Conservation (phyloP, 306 rosid genomes). For the Cucumis melo region DNA sequence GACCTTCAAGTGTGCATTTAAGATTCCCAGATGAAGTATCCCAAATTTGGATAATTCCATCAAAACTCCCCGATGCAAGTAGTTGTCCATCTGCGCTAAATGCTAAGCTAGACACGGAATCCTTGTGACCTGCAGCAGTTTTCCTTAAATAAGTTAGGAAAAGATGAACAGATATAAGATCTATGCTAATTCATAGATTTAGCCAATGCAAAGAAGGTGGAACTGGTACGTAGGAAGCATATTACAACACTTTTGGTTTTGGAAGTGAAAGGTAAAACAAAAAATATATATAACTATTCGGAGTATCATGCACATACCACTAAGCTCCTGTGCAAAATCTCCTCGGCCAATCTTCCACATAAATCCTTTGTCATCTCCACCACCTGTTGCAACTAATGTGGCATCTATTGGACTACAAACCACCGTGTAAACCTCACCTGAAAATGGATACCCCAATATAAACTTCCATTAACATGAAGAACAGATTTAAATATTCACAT, state of each 20-base stretch:
- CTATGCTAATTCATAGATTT: background rate
- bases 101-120: constrained; percentile 62
- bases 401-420: constrained; percentile 68
- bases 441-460: background rate
- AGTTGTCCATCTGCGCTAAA: constrained; percentile 69
- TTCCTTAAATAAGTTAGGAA: background rate
- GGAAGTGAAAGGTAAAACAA: background rate
- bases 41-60: constrained; percentile 68
- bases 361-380: constrained; percentile 80
- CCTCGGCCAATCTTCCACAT: constrained; percentile 76
- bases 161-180: background rate
- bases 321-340: constrained; percentile 75
- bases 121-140: constrained; percentile 53
- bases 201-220: background rate
- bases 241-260: background rate
- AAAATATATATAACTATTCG: background rate
- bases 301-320: constrained; percentile 26
- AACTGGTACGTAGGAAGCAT: background rate
- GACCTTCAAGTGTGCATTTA: constrained; percentile 55
- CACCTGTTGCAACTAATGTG: constrained; percentile 74
- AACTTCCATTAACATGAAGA: background rate
- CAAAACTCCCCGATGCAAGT: constrained; percentile 75
- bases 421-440: constrained; percentile 71
- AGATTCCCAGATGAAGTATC: constrained; percentile 39
- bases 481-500: background rate